These are phyloP conservation scores for Halophytophthora polymorphica DNA, from an alignment of 352 stramenopile species.

Conservation along the genomic window DNA sequence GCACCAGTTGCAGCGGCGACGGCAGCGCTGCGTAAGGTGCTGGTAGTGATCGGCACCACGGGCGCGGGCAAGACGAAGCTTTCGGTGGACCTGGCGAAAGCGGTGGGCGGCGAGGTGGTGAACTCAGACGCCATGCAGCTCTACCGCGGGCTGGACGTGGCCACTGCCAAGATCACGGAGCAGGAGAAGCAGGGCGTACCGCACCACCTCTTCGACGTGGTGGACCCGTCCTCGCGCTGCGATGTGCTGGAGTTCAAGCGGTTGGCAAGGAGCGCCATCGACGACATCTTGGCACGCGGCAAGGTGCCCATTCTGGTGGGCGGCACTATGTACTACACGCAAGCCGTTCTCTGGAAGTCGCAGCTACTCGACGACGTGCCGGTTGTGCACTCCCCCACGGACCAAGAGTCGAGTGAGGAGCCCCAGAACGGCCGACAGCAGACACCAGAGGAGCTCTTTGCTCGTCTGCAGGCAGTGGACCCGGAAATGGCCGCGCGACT, in stretches of 20 bases:
- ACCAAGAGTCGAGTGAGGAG: neutral
- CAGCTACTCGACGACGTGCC: constrained; percentile 80
- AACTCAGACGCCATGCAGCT: constrained; percentile 93
- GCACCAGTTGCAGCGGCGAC: constrained; percentile 9
- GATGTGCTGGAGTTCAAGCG: constrained; percentile 86
- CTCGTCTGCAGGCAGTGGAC: constrained; percentile 62
- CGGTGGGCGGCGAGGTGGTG: constrained; percentile 86
- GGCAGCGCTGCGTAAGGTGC: constrained; percentile 62
- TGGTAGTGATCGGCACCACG: constrained; percentile 90
- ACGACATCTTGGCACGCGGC: constrained; percentile 80
- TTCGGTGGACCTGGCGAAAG: constrained; percentile 88
- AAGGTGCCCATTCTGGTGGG: constrained; percentile 91
- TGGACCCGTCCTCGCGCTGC: constrained; percentile 71
- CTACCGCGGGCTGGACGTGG: constrained; percentile 87
- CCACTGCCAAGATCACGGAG: constrained; percentile 85
- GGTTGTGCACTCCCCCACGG: constrained; percentile 5
- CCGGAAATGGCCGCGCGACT: constrained; percentile 76
- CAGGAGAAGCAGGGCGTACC: constrained; percentile 86
- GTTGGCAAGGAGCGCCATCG: constrained; percentile 65
- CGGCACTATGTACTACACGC: constrained; percentile 92
- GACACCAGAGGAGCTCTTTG: constrained; percentile 60
- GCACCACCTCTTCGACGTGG: constrained; percentile 87
- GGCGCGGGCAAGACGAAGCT: constrained; percentile 92
- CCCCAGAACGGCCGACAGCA: constrained; percentile 18
- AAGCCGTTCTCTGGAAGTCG: constrained; percentile 86